These are phyloP conservation scores for Rhizomucor pusillus DNA, from an alignment of 371 early-diverging fungal genomes.

Conservation along the genomic window DNA sequence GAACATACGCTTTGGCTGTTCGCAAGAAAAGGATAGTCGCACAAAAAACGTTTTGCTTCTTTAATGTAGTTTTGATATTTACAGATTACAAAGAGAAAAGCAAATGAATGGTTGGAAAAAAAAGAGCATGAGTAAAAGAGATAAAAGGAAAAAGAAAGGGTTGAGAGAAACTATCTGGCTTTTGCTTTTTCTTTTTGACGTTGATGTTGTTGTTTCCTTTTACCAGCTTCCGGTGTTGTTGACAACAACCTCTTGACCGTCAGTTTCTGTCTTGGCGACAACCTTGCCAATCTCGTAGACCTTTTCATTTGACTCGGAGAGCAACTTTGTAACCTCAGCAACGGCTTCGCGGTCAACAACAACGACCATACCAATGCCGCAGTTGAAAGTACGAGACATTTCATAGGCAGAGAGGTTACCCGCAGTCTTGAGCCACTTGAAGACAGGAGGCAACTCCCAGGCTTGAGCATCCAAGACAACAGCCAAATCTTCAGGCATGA, in stretches of 20 bases:
- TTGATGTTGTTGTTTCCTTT: conserved; percentile 1
- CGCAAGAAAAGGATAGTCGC: not conserved
- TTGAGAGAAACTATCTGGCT: too few relatives aligned
- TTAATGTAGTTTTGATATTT: too few relatives aligned
- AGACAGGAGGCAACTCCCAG: conserved; percentile 88
- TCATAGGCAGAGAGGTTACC: conserved; percentile 85
- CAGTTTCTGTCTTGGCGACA: conserved; percentile 46
- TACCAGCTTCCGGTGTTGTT: conserved; percentile 52
- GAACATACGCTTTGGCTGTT: not conserved
- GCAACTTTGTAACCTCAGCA: conserved; percentile 53
- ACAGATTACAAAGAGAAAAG: too few relatives aligned
- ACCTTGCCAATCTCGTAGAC: conserved; percentile 65
- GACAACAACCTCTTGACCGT: conserved; percentile 61
- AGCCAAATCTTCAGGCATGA: conserved; percentile 78
- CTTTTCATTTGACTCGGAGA: conserved; percentile 66
- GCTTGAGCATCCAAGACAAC: conserved; percentile 77
- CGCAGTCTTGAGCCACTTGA: conserved; percentile 88
- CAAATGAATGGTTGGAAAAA: too few relatives aligned
- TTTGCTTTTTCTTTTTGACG: not conserved
- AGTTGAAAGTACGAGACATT: conserved; percentile 97
- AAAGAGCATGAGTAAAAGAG: too few relatives aligned
- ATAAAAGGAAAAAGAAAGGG: too few relatives aligned
- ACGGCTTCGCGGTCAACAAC: conserved; percentile 72
- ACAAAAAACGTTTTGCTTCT: too few relatives aligned
- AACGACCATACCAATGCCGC: conserved; percentile 97